Evolutionary conservation across 768 basidiomycete genomes (phyloP), one percentile per base, ranked within the genome.

Genomic region (Amylocystis lapponica): DNA sequence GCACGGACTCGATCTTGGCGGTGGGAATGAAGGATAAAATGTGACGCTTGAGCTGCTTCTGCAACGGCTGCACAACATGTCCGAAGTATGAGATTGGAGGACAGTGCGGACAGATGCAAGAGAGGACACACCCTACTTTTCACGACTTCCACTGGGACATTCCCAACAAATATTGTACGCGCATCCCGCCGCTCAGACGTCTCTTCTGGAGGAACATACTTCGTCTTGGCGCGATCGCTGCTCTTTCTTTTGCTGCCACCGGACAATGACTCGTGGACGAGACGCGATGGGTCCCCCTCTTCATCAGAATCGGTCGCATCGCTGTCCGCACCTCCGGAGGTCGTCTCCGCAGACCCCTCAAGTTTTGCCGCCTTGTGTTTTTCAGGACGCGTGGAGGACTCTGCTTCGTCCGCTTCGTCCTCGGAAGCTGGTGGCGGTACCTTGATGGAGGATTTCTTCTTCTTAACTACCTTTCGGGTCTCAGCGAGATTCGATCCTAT

Each of bases 91-190:
- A 40, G 25, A 41, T 35, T 16, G 20, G 43, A 35, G 1, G 27
- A 31, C n/a, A 29, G 11, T 3, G 11, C 14, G 23, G 30, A 9
- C 20, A 20, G 4, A 0, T 16, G 11, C 31, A 32, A 42, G 36
- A n/a, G 17, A 16, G 31, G 6, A 66, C 78, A 32, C 49, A 93
- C 94, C 65, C 81, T 82, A 55, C 77, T 80, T 36, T 85, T 82
- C 14, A 81, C 83, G 16, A 88, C 77, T 7, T 86, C 82, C 1
- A 86, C 66, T 1, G 83, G 76, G 2, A 99, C 67, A 57, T 97
- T 97, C 3, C 94, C 94, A 12, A 99, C 68, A 62, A 99, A 99
- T 36, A 97, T 70, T 5, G 95, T 97, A 21, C 95, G 77, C 14
- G 75, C 74, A 54, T 96, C 81, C 36, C 85, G 75, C 47, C 76